Evolutionary conservation across 2,329 filamentous ascomycete genomes (phyloP), one percentile per base, ranked within the genome.

Genomic region (Chrysosporium queenslandicum): DNA sequence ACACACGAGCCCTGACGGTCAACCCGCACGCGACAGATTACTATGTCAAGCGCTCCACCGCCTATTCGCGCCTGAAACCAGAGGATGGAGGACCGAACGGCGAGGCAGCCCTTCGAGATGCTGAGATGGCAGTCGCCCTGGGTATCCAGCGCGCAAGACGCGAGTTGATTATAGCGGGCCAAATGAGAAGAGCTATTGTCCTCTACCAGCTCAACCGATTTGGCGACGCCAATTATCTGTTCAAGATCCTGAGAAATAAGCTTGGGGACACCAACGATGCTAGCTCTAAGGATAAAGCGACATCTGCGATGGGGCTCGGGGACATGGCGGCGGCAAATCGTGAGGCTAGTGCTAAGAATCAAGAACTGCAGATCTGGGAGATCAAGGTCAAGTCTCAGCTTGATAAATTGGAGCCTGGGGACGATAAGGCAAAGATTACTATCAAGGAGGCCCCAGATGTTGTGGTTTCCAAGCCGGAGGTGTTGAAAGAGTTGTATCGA

Each of bases 31-130:
- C 86, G 2, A 85, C 87, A 1, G 71, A 78, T 46, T 96, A 92
- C 79, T 84, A 91, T 56, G 80, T 92, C 57, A 82, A 85, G 59
- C 87, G 91, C 18, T 86, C 88, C 3, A 88, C 83, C 39, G 87
- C 87, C 36, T 83, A 89, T 64, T 77, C 87, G 46, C 79, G 86
- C 54, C 74, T 77, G 2, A 74, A 73, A 34, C 71, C 76, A 40
- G 63, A 72, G 20, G 68, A 81, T 54, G 70, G 72, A 46, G 68
- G 67, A 2, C 67, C 69, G 0, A 63, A 70, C 12, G 56, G 53
- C 27, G 43, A 62, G 9, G 66, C 67, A 12, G 86, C 88, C 1
- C 77, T 92, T 41, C 73, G 71, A 36, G 86, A 90, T 67, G 82
- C 84, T 34, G 80, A 88, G 56, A 74, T 76, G 45, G 86, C 82